Evolutionary conservation across 768 basidiomycete species (phyloP), one percentile per base, ranked within the genome.

Genomic region (Wakefieldia striispora): DNA sequence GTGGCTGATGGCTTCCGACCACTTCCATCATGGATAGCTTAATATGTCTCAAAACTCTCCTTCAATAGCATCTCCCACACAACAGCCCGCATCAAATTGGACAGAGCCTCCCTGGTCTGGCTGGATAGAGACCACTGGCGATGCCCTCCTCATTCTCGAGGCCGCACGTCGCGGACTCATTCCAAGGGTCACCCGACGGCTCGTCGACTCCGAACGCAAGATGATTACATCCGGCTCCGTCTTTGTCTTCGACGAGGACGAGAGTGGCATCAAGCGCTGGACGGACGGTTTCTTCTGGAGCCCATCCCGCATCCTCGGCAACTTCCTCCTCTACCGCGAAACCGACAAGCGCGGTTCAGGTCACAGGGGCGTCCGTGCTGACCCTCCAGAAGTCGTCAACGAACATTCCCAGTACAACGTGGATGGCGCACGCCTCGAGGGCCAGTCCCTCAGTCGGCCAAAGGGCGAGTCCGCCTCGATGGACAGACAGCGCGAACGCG

Each of bases 211-310:
- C 27, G 95, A 98, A 68, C 81, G 92, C 49, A 86, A 83, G 62
- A 91, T 95, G 86, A 94, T 98, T 66, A 85, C 85, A 16, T 89
- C 86, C 6, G 95, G 95, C 49, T 89, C 88, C 7, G 92, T 98
- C 11, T 98, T 97, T 61, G 95, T 97, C 56, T 98, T 97, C 63
- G 92, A 98, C 68, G 95, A 97, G 74, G 88, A 92, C 61, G 93
- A 95, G 71, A 92, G 90, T 62, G 93, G 94, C 23, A 98, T 98
- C 74, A 95, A 95, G 73, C 80, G 95, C 38, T 97, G 94, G 91
- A 98, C 95, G 2, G 95, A 98, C 70, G 93, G 94, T n/a, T 86
- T 90, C 65, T 88, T 88, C 65, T 97, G 95, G 95, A 90, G 87
- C 57, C 95, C 95, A 0, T 88, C 86, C 56, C 77, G 95, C 50